These are phyloP conservation scores for Pseudocercospora vitis DNA, from an alignment of 2,329 filamentous ascomycete genomes.

Conservation along the genomic window DNA sequence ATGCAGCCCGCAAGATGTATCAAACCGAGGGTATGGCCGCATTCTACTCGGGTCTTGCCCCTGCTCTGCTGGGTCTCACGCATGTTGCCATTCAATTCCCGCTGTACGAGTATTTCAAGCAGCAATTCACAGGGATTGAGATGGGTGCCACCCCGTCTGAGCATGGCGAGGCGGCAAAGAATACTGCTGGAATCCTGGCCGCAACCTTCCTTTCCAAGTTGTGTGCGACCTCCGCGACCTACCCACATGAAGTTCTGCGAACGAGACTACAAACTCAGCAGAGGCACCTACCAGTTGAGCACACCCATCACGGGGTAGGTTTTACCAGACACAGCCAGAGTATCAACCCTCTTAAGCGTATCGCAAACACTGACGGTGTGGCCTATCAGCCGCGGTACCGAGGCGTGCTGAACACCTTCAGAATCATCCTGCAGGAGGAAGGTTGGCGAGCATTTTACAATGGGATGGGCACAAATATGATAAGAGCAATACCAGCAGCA, in stretches of 20 bases:
- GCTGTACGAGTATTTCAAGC: slow-evolving; percentile 90
- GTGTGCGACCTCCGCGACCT: slow-evolving; percentile 89
- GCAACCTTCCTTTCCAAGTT: slow-evolving; percentile 94
- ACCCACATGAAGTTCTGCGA: slow-evolving; percentile 93
- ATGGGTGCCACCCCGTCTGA: slow-evolving; percentile 70
- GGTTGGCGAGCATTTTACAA: slow-evolving; percentile 97
- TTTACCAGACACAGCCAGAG: slow-evolving; percentile 37
- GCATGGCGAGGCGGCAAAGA: slow-evolving; percentile 50
- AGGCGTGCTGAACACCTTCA: slow-evolving; percentile 78
- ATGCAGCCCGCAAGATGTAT: slow-evolving; percentile 97
- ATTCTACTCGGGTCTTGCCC: slow-evolving; percentile 93
- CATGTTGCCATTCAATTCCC: slow-evolving; percentile 98
- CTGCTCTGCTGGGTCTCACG: slow-evolving; percentile 84
- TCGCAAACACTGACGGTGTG: slow-evolving; percentile 55
- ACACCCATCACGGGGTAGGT: slow-evolving; percentile 52
- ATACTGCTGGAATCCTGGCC: slow-evolving; percentile 80
- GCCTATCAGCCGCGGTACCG: slow-evolving; percentile 61
- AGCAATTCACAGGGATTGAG: slow-evolving; percentile 80
- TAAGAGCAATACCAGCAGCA: slow-evolving; percentile 89
- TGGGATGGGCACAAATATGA: slow-evolving; percentile 96
- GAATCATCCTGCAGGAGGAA: slow-evolving; percentile 83
- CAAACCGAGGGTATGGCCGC: slow-evolving; percentile 79
- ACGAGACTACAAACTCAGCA: slow-evolving; percentile 93
- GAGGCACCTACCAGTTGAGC: slow-evolving; percentile 49
- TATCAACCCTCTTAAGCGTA: slow-evolving; percentile 37